These are phyloP conservation scores for Pleurotus eryngii DNA, from an alignment of 768 basidiomycete species.

Conservation along the genomic window DNA sequence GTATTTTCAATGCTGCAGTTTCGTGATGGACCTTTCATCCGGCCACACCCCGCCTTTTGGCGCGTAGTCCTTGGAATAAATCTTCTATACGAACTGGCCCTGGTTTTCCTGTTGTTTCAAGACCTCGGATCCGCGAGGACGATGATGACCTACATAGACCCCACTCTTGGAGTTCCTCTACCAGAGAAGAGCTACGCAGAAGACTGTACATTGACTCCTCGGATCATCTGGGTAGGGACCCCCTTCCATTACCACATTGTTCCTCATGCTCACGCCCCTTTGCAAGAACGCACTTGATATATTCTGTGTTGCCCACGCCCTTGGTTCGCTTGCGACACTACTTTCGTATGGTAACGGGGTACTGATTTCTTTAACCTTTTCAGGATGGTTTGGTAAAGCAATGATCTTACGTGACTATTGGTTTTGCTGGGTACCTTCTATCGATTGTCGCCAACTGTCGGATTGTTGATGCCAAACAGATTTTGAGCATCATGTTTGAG, in stretches of 20 bases:
- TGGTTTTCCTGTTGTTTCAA: conserved; percentile 86
- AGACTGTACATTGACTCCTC: conserved; percentile 61
- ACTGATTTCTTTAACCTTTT: not conserved
- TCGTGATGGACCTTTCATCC: conserved; percentile 84
- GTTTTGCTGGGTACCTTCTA: conserved; percentile 79
- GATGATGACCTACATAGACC: conserved; percentile 81
- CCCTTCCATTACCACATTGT: not conserved
- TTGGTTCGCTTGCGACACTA: conserved; percentile 32
- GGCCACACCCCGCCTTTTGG: conserved; percentile 89
- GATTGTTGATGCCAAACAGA: conserved; percentile 40
- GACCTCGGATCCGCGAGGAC: conserved; percentile 71
- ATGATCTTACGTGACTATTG: conserved; percentile 89
- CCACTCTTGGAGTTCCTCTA: conserved; percentile 63
- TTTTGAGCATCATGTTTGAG: conserved; percentile 84
- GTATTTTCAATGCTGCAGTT: conserved; percentile 86
- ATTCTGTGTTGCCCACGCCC: conserved; percentile 80
- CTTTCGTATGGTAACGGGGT: not conserved
- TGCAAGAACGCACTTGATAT: conserved; percentile 76
- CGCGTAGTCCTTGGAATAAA: conserved; percentile 76
- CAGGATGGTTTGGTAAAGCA: conserved; percentile 85
- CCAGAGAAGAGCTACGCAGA: conserved; percentile 88
- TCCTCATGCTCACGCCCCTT: not conserved
- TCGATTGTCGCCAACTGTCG: conserved; percentile 5
- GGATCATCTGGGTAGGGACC: conserved; percentile 62
- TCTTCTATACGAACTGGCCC: conserved; percentile 74